Base-by-base conservation (phyloP, 2,329 filamentous ascomycete species). In the Metarhizium sp. region DNA sequence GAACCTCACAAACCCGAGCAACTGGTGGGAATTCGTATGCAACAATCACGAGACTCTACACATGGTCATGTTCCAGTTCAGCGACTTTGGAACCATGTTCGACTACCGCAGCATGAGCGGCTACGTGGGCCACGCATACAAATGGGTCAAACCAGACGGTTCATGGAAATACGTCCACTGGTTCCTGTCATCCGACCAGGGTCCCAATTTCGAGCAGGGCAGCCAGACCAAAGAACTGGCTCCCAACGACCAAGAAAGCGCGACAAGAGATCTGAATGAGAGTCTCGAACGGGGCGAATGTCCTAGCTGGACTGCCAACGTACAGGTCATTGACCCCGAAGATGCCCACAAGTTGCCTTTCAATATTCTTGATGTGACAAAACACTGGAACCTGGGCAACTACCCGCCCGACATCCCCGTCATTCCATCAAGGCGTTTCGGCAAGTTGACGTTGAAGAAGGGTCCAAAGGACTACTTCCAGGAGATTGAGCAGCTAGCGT, bases 311-410 rank as follows among this genome's bases (percentile, higher is more conserved):
- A 34, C 32, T 2, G 32, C 32, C 32, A 34, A 11, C 32, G 32
- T 34, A 11, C 32, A 34, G 32, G 32, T 34, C 32, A 34, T 34
- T 11, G 32, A 34, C 32, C 32, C 32, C 32, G 32, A 34, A 11
- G 32, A 34, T 11, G 32, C 32, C 32, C 32, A 11, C 32, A 11
- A 11, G 32, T 11, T 81, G 65, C 73, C 73, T 46, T 84, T 78
- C 74, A 85, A 84, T 67, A 73, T 87, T 58, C 86, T 89, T 58
- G 86, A 88, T 63, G 71, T 86, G 59, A 88, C 85, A 51, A 86
- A 87, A 69, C 77, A 84, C 62, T 87, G 84, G 84, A 84, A 84
- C 2, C 80, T 86, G 57, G 72, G 68, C 29, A 76, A 85, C 32
- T 34, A 34, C 32, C 32, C 32, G 32, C 32, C 32, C 32, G 32